These are phyloP conservation scores for Coniferiporia weirii DNA, from an alignment of 1,284 basidiomycete species.

Conservation along the genomic window DNA sequence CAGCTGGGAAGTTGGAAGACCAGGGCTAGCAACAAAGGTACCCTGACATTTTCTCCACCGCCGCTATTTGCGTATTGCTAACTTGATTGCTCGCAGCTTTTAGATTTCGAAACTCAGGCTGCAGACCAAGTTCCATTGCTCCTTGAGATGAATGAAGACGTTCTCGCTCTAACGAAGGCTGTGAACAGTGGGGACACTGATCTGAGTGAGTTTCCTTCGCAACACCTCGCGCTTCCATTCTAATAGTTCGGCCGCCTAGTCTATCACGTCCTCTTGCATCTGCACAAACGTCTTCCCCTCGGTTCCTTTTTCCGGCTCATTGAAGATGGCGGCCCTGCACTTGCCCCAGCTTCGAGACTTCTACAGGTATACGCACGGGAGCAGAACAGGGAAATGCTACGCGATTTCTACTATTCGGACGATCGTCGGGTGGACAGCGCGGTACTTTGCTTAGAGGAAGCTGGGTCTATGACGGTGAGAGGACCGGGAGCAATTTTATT, in stretches of 20 bases:
- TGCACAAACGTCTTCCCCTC: slow-evolving; percentile 78
- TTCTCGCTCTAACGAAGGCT: slow-evolving; percentile 83
- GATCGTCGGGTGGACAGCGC: slow-evolving; percentile 93
- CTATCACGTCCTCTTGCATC: slow-evolving; percentile 83
- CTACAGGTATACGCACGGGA: slow-evolving; percentile 87
- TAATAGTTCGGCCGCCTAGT: slow-evolving; percentile 43
- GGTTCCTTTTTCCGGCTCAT: slow-evolving; percentile 94
- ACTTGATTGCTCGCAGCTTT: slow-evolving; percentile 47
- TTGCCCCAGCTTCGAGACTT: slow-evolving; percentile 69
- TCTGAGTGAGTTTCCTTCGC: slow-evolving; percentile 54
- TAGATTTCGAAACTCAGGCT: slow-evolving; percentile 86
- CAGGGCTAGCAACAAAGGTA: slow-evolving; percentile 85
- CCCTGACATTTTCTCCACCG: slow-evolving; percentile 15
- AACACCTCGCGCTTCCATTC: background rate
- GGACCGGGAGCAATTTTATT: too few species aligned
- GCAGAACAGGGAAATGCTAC: slow-evolving; percentile 85
- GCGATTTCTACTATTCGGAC: slow-evolving; percentile 98
- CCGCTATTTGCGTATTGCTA: background rate
- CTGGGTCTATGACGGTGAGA: slow-evolving; percentile 54
- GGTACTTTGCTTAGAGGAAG: slow-evolving; percentile 80
- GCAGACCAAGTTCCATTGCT: slow-evolving; percentile 93
- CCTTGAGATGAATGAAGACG: slow-evolving; percentile 92
- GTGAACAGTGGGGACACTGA: slow-evolving; percentile 95
- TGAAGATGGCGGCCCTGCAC: slow-evolving; percentile 77
- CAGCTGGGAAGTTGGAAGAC: slow-evolving; percentile 89